These are phyloP conservation scores for Citrus sinensis DNA, from an alignment of 345 rosid species.

Conservation along the genomic window DNA sequence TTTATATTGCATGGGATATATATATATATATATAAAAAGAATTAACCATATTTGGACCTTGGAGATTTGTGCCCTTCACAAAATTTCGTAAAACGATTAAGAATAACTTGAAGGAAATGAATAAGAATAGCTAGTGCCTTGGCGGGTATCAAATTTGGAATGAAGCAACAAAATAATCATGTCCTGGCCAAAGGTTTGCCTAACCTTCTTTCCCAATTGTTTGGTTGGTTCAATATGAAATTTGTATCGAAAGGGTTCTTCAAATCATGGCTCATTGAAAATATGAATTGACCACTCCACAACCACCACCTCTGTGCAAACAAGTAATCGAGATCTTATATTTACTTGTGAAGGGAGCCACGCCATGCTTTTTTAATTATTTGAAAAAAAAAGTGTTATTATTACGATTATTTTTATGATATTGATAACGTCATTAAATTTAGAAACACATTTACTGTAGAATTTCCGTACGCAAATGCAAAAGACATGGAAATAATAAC, in stretches of 20 bases:
- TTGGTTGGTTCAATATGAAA: not conserved
- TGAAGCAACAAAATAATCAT: not conserved
- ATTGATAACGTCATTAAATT: no score
- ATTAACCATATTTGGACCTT: no score
- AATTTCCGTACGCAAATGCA: not conserved
- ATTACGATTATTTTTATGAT: no score
- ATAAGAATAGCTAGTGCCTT: not conserved
- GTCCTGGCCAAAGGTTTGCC: not conserved
- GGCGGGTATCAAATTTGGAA: slow-evolving; percentile 2
- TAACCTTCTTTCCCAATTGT: not conserved
- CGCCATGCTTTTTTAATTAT: not conserved
- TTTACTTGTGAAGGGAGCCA: not conserved
- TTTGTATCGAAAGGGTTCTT: not conserved
- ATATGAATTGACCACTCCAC: no score
- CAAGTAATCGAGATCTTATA: not conserved
- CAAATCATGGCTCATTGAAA: not conserved
- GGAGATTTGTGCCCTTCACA: no score
- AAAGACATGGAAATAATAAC: not conserved
- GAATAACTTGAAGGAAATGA: not conserved
- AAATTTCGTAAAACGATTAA: no score
- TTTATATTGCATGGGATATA: not conserved
- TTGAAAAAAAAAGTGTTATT: not conserved
- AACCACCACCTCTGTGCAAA: not conserved
- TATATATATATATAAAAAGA: no score
- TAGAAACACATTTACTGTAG: not conserved